Percentiles rank a stretch among this genome's conserved stretches.
phyloP scores from a whole-genome alignment of 371 early-diverging fungal genomes.

The Thermomucor indicae-seudaticae region DNA sequence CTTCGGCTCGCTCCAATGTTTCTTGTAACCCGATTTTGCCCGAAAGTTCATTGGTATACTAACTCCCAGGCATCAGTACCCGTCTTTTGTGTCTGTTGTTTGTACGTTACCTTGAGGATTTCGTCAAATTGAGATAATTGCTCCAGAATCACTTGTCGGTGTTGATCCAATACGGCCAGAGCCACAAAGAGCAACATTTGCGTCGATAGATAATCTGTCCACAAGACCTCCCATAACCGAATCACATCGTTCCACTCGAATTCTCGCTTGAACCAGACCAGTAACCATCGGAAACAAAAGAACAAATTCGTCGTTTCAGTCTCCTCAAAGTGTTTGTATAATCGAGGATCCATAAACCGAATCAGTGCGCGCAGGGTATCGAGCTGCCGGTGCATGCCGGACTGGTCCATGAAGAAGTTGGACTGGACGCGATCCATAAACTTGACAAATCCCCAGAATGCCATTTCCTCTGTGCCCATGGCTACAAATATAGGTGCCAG shows the following conservation, averaged over 20 bases:
- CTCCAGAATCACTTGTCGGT: conserved; percentile 71
- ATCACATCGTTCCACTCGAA: conserved; percentile 82
- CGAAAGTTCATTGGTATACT: conserved; percentile 87
- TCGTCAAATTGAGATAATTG: conserved; percentile 83
- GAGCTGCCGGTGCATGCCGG: conserved; percentile 87
- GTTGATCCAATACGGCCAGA: conserved; percentile 81
- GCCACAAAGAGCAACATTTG: conserved; percentile 89
- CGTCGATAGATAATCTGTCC: conserved; percentile 79
- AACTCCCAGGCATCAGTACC: not conserved
- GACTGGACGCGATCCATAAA: conserved; percentile 85
- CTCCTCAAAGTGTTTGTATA: conserved; percentile 73
- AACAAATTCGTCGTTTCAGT: conserved; percentile 84
- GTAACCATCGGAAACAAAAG: conserved; percentile 94
- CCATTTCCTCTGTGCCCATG: conserved; percentile 83
- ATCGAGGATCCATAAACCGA: conserved; percentile 76
- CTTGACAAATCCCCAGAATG: conserved; percentile 89
- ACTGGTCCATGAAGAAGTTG: conserved; percentile 82
- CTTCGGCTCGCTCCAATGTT: conserved; percentile 77
- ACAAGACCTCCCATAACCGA: conserved; percentile 86
- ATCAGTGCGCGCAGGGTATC: conserved; percentile 69
- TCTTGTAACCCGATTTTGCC: conserved; percentile 70
- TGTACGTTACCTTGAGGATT: conserved; percentile 64
- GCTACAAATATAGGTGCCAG: conserved; percentile 84
- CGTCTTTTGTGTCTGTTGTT: not conserved
- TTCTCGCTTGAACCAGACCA: conserved; percentile 94